Percentiles rank a stretch among this genome's conserved stretches.
These are phyloP conservation scores for Sarcomyxa edulis DNA, from an alignment of 768 basidiomycete genomes.

Conservation along the genomic window DNA sequence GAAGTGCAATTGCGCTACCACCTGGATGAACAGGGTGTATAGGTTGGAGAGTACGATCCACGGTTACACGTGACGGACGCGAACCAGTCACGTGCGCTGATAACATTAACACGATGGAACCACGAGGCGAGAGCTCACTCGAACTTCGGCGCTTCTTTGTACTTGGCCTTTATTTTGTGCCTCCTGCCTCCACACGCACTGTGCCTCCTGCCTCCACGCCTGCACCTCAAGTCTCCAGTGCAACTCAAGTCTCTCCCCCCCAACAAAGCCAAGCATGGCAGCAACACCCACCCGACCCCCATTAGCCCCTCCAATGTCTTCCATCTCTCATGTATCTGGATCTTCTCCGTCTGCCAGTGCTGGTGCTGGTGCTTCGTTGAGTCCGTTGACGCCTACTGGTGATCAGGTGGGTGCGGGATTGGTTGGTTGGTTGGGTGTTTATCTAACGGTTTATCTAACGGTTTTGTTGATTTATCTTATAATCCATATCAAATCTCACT, in stretches of 20 bases:
- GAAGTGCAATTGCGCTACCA: too few relatives aligned
- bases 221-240: constrained; percentile 5
- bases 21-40: too few relatives aligned
- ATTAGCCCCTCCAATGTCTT: constrained; percentile 37
- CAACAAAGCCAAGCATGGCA: constrained; percentile 15
- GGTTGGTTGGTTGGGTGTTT: constrained; percentile 8
- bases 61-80: too few relatives aligned
- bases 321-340: too few relatives aligned
- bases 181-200: not conserved
- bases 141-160: not conserved
- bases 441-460: constrained; percentile 10
- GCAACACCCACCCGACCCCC: constrained; percentile 30
- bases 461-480: constrained; percentile 15
- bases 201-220: constrained; percentile 5
- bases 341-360: constrained; percentile 23
- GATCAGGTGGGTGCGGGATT: constrained; percentile 53
- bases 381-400: constrained; percentile 55
- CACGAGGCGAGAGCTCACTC: constrained; percentile 5
- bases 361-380: too few relatives aligned
- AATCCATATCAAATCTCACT: constrained; percentile 13
- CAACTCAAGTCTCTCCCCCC: not conserved
- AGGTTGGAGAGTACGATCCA: too few relatives aligned
- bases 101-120: too few relatives aligned
- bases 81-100: too few relatives aligned
- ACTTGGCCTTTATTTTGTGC: not conserved